Evolutionary conservation across 495 filamentous ascomycete genomes (phyloP).

Genomic region (Lindgomyces ingoldianus): DNA sequence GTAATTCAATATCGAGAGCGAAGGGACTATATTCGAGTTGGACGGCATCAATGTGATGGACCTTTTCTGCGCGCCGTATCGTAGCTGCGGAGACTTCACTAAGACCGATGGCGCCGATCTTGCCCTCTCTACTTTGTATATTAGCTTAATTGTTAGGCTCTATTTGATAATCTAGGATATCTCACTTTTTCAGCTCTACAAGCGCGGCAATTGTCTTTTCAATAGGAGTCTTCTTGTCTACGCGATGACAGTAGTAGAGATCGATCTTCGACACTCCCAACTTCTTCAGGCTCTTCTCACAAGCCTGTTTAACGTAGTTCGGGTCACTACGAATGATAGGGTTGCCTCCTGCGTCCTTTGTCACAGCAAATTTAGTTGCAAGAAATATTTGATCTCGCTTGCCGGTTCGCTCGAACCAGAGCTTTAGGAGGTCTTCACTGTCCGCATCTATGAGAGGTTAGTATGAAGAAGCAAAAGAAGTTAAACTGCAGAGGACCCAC

Average conservation of each 20-base stretch:
- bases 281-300: slow-evolving; percentile 49
- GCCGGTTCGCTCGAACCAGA: slow-evolving; percentile 56
- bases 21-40: slow-evolving; percentile 69
- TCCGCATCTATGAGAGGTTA: slow-evolving; percentile 42
- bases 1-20: slow-evolving; percentile 57
- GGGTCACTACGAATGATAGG: slow-evolving; percentile 43
- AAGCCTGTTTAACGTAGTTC: slow-evolving; percentile 51
- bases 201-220: slow-evolving; percentile 30
- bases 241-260: slow-evolving; percentile 40
- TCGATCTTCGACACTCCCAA: slow-evolving; percentile 54
- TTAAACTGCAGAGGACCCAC: neutral
- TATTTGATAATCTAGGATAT: neutral
- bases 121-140: slow-evolving; percentile 19
- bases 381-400: slow-evolving; percentile 62
- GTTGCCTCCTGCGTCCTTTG: slow-evolving; percentile 15
- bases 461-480: neutral
- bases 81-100: slow-evolving; percentile 49
- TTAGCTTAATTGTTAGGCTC: neutral
- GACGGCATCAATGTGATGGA: slow-evolving; percentile 62
- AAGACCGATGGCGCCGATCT: slow-evolving; percentile 53
- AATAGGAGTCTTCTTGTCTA: slow-evolving; percentile 36
- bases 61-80: slow-evolving; percentile 56
- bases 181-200: slow-evolving; percentile 30
- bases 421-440: slow-evolving; percentile 57
- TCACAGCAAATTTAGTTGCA: slow-evolving; percentile 59